phyloP scores from a whole-genome alignment of 164 flowering plant species.

The Stephania japonica region DNA sequence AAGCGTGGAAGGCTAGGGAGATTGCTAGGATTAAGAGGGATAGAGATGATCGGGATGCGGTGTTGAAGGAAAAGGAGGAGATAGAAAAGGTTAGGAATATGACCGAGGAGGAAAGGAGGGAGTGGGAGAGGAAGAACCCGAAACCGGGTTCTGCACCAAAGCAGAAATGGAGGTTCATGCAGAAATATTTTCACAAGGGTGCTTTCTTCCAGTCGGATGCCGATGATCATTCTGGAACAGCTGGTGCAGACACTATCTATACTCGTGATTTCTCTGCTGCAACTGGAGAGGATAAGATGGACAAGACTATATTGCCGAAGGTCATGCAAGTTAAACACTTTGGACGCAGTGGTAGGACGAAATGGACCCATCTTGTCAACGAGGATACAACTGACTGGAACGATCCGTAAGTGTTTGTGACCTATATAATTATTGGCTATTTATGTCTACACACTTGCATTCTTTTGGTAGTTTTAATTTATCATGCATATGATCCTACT shows the following conservation, averaged over 20 bases:
- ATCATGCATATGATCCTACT: background rate
- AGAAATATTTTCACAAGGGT: slow-evolving; percentile 93
- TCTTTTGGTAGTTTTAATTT: background rate
- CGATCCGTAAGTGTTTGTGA: slow-evolving; percentile 53
- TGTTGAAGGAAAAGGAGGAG: slow-evolving; percentile 85
- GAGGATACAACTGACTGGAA: slow-evolving; percentile 98
- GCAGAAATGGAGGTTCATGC: slow-evolving; percentile 96
- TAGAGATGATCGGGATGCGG: slow-evolving; percentile 70
- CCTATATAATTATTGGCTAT: background rate
- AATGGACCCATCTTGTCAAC: slow-evolving; percentile 93
- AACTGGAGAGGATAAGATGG: slow-evolving; percentile 90
- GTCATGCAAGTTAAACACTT: slow-evolving; percentile 97
- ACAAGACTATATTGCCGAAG: slow-evolving; percentile 77
- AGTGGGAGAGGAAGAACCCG: slow-evolving; percentile 92
- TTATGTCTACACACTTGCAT: background rate
- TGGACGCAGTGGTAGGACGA: slow-evolving; percentile 95
- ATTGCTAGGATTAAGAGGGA: slow-evolving; percentile 90
- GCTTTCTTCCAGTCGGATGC: slow-evolving; percentile 73
- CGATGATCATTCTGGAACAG: slow-evolving; percentile 53
- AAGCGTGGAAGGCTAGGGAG: slow-evolving; percentile 84
- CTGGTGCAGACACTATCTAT: slow-evolving; percentile 44
- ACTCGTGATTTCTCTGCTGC: slow-evolving; percentile 80
- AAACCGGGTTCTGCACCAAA: slow-evolving; percentile 46
- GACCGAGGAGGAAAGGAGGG: slow-evolving; percentile 89
- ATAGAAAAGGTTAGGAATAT: slow-evolving; percentile 82